Conservation (phyloP, 192 early-diverging fungal genomes). For the Entrophospora sp. region DNA sequence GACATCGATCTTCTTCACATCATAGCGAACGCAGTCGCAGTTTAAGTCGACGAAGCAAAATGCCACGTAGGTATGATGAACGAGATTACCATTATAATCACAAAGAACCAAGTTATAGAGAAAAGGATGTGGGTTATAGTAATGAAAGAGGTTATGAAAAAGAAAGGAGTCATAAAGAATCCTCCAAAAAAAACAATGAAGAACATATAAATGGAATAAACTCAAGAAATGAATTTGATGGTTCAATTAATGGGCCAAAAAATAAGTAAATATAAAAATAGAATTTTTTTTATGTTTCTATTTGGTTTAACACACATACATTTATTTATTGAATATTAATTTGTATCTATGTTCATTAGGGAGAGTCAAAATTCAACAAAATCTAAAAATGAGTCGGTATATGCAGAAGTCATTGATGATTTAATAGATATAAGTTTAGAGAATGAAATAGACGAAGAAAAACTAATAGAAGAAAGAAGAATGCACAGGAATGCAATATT, state of each 20-base stretch:
- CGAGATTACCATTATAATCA: conserved; percentile 12
- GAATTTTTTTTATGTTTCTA: too few species aligned
- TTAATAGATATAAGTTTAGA: conserved; percentile 34
- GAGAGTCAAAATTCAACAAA: conserved; percentile 21
- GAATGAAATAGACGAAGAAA: conserved; percentile 66
- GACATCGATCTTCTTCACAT: conserved; percentile 17
- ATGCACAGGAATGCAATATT: conserved; percentile 69
- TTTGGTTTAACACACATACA: too few species aligned
- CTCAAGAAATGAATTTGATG: conserved; percentile 23
- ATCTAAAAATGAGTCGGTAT: conserved; percentile 15
- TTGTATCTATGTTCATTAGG: conserved; percentile 11
- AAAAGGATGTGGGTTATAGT: conserved; percentile 1
- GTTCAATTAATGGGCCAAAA: too few species aligned
- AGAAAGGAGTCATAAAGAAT: conserved; percentile 20
- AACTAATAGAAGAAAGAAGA: conserved; percentile 77
- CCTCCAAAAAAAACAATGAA: conserved; percentile 20
- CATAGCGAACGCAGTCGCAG: conserved; percentile 20
- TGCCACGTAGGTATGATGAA: conserved; percentile 14
- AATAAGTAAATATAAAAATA: too few species aligned
- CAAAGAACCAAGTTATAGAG: conserved; percentile 5
- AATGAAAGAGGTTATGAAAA: conserved; percentile 3
- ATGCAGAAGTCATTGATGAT: conserved; percentile 16
- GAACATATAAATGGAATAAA: conserved; percentile 11
- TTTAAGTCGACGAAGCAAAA: conserved; percentile 7
- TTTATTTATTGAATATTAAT: too few species aligned